Evolutionary conservation across 352 stramenopile genomes (phyloP), one percentile per base, ranked within the genome.

Genomic region (Globisporangium nunn): DNA sequence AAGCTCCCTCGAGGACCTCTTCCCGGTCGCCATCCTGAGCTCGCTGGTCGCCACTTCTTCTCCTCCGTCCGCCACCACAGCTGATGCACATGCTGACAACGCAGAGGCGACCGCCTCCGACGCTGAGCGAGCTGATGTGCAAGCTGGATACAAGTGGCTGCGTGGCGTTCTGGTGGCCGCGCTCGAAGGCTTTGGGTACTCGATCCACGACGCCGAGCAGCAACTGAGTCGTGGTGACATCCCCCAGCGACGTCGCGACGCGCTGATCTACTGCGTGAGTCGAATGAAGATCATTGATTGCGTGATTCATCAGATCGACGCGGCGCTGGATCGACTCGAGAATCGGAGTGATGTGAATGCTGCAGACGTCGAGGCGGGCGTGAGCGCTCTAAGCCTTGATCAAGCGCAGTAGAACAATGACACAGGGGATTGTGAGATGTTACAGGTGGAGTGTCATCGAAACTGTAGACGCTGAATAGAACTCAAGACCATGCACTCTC

Each of bases 1-100:
- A 44, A 80, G 65, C 31, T 80, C 70, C 2, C 61, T 88, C 15
- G 66, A 81, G 6, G 71, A 77, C 44, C 52, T 88, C 17, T 78
- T 86, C 43, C 75, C 78, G 6, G 37, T 54, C 28, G 35, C 54
- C 0, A 18, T 63, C 10, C 40, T 62, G 2, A 28, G 41, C 10
- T 15, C 46, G 6, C 12, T 58, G 11, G 55, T 8, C 11, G 15
- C 31, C 33, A 8, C 23, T 23, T 23, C 18, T 3, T 29, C 43
- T 18, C 43, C 18, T 11, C 3, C 43, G 4, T 48, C 44, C 44
- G 4, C 37, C 11, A 8, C 15, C 10, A 1, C 41, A 12, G 1
- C 44, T 48, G 4, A 39, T 45, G 7, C n/a, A 28, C 10, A 6
- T 44, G 10, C 30, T 10, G 11, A 30, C 49, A 53, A 46, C 12